Conservation (phyloP, 192 early-diverging fungal species). For the Entomortierella parvispora region DNA sequence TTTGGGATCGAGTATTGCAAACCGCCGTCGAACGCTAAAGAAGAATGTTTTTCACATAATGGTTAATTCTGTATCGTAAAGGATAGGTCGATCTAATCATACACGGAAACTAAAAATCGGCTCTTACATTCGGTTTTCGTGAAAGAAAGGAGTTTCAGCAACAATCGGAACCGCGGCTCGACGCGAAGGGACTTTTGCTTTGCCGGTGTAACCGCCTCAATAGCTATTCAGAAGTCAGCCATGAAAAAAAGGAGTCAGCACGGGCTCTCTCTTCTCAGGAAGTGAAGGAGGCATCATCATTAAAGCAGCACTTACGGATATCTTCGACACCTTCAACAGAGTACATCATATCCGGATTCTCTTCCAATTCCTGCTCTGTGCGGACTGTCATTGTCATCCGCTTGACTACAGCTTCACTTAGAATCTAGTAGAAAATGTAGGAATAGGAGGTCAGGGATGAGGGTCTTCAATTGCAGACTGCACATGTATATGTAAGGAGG, state of each 20-base stretch:
- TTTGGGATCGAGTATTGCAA: slow-evolving; percentile 49
- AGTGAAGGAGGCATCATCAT: background rate
- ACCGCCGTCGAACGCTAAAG: slow-evolving; percentile 4
- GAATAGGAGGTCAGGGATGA: background rate
- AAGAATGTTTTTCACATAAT: background rate
- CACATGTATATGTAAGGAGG: background rate
- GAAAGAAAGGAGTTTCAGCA: slow-evolving; percentile 53
- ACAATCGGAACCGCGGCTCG: slow-evolving; percentile 52
- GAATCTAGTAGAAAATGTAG: too few relatives aligned
- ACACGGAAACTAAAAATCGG: too few relatives aligned
- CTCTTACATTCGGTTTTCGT: slow-evolving; percentile 40
- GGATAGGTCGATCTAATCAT: background rate
- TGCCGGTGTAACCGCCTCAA: slow-evolving; percentile 31
- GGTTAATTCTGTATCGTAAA: background rate
- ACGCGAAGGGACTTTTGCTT: slow-evolving; percentile 22
- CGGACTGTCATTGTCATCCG: slow-evolving; percentile 43
- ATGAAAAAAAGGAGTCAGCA: background rate
- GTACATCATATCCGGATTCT: slow-evolving; percentile 49
- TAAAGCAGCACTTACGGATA: slow-evolving; percentile 26
- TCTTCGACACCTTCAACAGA: slow-evolving; percentile 39
- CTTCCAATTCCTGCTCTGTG: slow-evolving; percentile 38
- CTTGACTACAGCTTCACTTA: slow-evolving; percentile 49
- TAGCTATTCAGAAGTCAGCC: slow-evolving; percentile 10
- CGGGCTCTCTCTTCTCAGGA: background rate
- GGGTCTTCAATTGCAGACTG: background rate